A percentile compares a stretch with the other conserved stretches of the same genome.
These are phyloP conservation scores for Turnera subulata DNA, from an alignment of 345 rosid species.

Conservation along the genomic window DNA sequence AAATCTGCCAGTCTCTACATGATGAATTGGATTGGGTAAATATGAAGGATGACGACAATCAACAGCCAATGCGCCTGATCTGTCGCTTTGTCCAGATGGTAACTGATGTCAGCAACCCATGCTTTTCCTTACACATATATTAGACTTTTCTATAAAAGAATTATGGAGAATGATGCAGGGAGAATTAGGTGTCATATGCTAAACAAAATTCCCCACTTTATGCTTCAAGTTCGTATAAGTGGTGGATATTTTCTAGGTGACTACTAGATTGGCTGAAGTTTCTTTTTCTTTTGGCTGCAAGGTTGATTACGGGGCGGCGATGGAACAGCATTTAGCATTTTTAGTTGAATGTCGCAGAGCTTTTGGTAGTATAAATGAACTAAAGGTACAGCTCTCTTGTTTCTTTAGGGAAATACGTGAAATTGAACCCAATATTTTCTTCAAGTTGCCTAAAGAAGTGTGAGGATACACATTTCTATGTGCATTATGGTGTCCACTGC, in stretches of 20 bases:
- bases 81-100: slow-evolving; percentile 77
- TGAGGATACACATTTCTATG: too few species aligned
- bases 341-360: slow-evolving; percentile 84
- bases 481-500: too few species aligned
- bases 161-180: too few species aligned
- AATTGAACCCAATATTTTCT: background rate
- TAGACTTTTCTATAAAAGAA: too few species aligned
- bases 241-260: background rate
- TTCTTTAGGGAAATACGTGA: background rate
- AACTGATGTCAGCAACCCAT: slow-evolving; percentile 19
- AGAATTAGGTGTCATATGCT: too few species aligned
- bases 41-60: slow-evolving; percentile 64
- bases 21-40: slow-evolving; percentile 51
- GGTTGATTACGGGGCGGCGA: slow-evolving; percentile 70
- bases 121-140: background rate
- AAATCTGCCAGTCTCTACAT: slow-evolving; percentile 64
- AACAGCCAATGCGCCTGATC: slow-evolving; percentile 53
- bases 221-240: background rate
- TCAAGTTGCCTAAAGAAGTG: background rate
- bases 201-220: background rate
- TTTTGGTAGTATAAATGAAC: slow-evolving; percentile 56
- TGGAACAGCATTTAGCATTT: slow-evolving; percentile 68
- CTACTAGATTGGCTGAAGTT: slow-evolving; percentile 15
- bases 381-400: slow-evolving; percentile 48
- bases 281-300: slow-evolving; percentile 32